Evolutionary conservation across 2,329 filamentous ascomycete species (phyloP).

Genomic region (Paraphaeosphaeria minitans): DNA sequence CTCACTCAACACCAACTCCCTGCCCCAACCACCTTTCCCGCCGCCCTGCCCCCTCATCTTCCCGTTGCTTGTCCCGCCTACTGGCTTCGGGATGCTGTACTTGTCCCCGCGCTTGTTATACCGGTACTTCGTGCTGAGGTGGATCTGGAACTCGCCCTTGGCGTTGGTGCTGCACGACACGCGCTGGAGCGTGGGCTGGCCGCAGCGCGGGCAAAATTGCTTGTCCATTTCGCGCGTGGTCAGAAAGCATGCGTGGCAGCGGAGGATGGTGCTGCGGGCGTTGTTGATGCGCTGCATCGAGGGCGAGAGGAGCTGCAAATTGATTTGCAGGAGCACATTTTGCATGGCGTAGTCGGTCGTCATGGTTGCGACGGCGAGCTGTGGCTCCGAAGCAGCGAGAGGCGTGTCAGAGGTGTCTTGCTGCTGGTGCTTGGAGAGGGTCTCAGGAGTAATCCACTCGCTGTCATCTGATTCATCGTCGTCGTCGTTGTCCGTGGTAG

Average conservation of each 20-base stretch:
- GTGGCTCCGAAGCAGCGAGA: slow-evolving; percentile 58
- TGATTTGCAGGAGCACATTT: slow-evolving; percentile 93
- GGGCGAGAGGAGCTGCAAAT: slow-evolving; percentile 84
- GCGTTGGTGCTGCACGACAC: slow-evolving; percentile 84
- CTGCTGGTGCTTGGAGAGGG: slow-evolving; percentile 82
- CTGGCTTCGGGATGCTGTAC: slow-evolving; percentile 90
- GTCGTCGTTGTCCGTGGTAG: slow-evolving; percentile 24
- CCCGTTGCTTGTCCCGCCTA: slow-evolving; percentile 79
- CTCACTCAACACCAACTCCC: slow-evolving; percentile 81
- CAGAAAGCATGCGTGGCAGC: slow-evolving; percentile 81
- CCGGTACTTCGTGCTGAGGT: slow-evolving; percentile 93
- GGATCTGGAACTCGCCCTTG: slow-evolving; percentile 79
- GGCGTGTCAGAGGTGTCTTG: slow-evolving; percentile 59
- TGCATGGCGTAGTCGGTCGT: slow-evolving; percentile 98
- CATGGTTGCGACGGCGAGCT: slow-evolving; percentile 86
- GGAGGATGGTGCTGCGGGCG: slow-evolving; percentile 85
- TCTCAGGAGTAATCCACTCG: slow-evolving; percentile 93
- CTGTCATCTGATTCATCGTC: slow-evolving; percentile 59
- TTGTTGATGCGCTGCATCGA: slow-evolving; percentile 79
- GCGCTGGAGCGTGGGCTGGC: slow-evolving; percentile 82
- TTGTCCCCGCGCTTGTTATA: slow-evolving; percentile 93
- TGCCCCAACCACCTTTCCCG: slow-evolving; percentile 87
- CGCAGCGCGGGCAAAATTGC: slow-evolving; percentile 93
- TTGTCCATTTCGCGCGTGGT: slow-evolving; percentile 81
- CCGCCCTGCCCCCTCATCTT: slow-evolving; percentile 70